Evolutionary conservation across 441 rosid species (phyloP).

Genomic region (Pelargonium cotyledonis): DNA sequence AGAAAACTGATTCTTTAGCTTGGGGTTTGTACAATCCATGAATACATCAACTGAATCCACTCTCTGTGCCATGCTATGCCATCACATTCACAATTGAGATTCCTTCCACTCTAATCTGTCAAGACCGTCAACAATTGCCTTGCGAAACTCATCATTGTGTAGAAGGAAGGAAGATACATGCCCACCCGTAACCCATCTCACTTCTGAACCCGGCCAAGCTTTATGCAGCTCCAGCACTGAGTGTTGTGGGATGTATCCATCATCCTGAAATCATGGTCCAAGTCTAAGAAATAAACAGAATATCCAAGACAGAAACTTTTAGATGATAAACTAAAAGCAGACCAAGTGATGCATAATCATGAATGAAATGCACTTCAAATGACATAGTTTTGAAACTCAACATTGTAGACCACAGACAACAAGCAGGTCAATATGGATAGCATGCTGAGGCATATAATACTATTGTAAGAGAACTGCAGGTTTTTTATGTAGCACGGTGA

Average conservation of each 20-base stretch:
- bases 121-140: constrained; percentile 56
- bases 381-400: neutral
- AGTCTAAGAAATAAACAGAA: neutral
- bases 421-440: neutral
- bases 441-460: neutral
- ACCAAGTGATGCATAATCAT: neutral
- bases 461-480: too few species aligned
- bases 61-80: constrained; percentile 1
- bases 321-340: neutral
- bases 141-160: constrained; percentile 68
- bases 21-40: neutral
- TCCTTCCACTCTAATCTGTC: constrained; percentile 59
- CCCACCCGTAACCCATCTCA: constrained; percentile 97
- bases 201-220: constrained; percentile 98
- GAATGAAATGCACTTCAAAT: neutral
- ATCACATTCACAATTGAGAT: constrained; percentile 25
- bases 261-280: constrained; percentile 52
- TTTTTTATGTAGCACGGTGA: too few species aligned
- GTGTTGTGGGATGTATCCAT: constrained; percentile 91
- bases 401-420: neutral
- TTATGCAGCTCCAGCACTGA: constrained; percentile 90
- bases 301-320: neutral
- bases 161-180: constrained; percentile 83
- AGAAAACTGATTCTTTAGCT: neutral
- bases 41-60: neutral